A percentile compares a stretch with the other conserved stretches of the same genome.
Conservation (phyloP, 768 basidiomycete species). For the Sporobolomyces roseus region DNA sequence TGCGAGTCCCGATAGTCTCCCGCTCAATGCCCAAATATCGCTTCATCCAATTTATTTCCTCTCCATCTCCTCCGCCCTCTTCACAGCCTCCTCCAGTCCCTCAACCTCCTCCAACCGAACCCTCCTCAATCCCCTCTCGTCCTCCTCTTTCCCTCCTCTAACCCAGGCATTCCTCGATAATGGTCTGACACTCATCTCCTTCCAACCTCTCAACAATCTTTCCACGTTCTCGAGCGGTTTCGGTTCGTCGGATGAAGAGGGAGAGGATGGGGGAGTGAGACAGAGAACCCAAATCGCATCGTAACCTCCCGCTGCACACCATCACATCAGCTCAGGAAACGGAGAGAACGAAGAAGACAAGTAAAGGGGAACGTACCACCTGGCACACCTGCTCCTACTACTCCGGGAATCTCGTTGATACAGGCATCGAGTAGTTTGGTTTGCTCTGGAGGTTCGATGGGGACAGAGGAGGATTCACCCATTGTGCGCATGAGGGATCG, state of each 20-base stretch:
- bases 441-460: conserved; percentile 87
- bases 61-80: background rate
- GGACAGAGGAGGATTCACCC: conserved; percentile 70
- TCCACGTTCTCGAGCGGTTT: conserved; percentile 52
- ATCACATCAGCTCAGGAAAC: too few relatives aligned
- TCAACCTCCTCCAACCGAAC: conserved; percentile 23
- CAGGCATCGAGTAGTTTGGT: conserved; percentile 74
- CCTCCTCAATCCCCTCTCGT: conserved; percentile 24
- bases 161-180: conserved; percentile 47
- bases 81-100: conserved; percentile 26
- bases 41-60: background rate
- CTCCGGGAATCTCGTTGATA: conserved; percentile 71
- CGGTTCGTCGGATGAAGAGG: conserved; percentile 46
- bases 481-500: conserved; percentile 76
- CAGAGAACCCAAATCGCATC: conserved; percentile 94
- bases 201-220: conserved; percentile 48
- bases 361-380: conserved; percentile 62
- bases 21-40: too few relatives aligned
- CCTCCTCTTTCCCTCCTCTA: conserved; percentile 32
- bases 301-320: conserved; percentile 82
- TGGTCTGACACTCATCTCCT: conserved; percentile 51
- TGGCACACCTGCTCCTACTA: conserved; percentile 91
- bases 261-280: conserved; percentile 56
- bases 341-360: too few relatives aligned
- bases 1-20: too few relatives aligned